Base-by-base conservation (phyloP, 257 asterid genomes). In the Avicennia marina region DNA sequence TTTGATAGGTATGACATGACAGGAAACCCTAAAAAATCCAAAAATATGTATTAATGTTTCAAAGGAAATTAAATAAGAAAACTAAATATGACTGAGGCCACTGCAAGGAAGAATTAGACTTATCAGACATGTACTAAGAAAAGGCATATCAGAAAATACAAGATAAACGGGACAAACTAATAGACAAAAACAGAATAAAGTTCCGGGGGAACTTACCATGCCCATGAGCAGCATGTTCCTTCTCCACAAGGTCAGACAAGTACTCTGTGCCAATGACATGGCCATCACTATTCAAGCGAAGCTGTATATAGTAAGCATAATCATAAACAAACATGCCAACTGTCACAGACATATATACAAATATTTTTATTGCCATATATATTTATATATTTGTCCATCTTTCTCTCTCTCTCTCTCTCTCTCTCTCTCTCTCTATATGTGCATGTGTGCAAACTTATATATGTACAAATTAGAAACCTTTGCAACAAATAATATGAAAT, bases 231-330 rank as follows among this genome's bases (percentile, higher is more conserved):
- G 75, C 52, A 72, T 84, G 88, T 56, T 67, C 96, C 85, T 85
- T 88, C 85, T 91, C 98, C 62, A 88, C 98, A 56, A 91, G 96
- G 75, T 91, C 96, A 2, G 94, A 81, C 53, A 91, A 22, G 78
- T 85, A 91, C 69, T 91, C 98, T 40, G 98, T 81, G 66, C 98
- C 98, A 67, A 77, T 76, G 58, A 91, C 85, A 53, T 67, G 70
- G 53, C 98, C 95, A 70, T 78, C 80, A 2, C 59, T 76, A 60
- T 78, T 83, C 93, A 91, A 70, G 65, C 94, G 94, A 75, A 91
- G 96, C 98, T 91, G 83, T 76, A 76, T 48, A 48, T 1, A 15
- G 61, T 79, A 24, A 78, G 75, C 68, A 71, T 11, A 68, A 51
- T 22, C 36, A 48, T 18, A 44, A 36, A 17, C 17, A 58, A 29